phyloP scores from a whole-genome alignment of 495 filamentous ascomycete species.

The Immersiella caudata region DNA sequence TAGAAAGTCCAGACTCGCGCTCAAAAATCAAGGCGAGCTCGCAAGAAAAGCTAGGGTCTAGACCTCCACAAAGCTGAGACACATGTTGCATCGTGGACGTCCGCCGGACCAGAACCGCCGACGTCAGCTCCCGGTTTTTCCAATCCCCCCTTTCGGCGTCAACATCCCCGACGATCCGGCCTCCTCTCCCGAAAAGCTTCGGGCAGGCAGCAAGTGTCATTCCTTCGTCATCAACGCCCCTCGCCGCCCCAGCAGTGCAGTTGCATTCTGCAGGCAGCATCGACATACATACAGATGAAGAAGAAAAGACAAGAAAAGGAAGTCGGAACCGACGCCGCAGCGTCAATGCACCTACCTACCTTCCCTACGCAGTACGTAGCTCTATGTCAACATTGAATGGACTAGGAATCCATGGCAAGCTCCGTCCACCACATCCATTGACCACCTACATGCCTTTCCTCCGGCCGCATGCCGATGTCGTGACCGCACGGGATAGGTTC shows the following conservation, averaged over 20 bases:
- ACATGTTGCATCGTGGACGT: background rate
- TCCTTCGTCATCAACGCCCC: background rate
- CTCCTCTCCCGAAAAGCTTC: slow-evolving; percentile 10
- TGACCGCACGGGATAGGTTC: slow-evolving; percentile 6
- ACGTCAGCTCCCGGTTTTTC: background rate
- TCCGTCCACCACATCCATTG: background rate
- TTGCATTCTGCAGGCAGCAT: too few relatives aligned
- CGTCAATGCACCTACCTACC: too few relatives aligned
- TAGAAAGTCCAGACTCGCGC: background rate
- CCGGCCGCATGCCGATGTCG: slow-evolving; percentile 3
- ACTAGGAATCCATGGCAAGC: too few relatives aligned
- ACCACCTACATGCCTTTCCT: background rate
- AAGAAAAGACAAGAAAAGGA: too few relatives aligned
- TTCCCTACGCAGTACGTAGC: too few relatives aligned
- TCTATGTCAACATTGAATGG: too few relatives aligned
- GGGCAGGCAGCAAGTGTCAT: background rate
- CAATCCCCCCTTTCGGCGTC: background rate
- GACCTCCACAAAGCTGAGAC: background rate
- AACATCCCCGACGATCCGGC: background rate
- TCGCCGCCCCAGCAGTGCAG: too few relatives aligned
- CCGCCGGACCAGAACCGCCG: background rate
- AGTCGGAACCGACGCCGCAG: too few relatives aligned
- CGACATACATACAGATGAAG: too few relatives aligned
- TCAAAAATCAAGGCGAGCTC: background rate
- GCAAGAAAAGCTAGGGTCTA: background rate